phyloP scores from a whole-genome alignment of 768 basidiomycete genomes.

The Leccinum obscurum region DNA sequence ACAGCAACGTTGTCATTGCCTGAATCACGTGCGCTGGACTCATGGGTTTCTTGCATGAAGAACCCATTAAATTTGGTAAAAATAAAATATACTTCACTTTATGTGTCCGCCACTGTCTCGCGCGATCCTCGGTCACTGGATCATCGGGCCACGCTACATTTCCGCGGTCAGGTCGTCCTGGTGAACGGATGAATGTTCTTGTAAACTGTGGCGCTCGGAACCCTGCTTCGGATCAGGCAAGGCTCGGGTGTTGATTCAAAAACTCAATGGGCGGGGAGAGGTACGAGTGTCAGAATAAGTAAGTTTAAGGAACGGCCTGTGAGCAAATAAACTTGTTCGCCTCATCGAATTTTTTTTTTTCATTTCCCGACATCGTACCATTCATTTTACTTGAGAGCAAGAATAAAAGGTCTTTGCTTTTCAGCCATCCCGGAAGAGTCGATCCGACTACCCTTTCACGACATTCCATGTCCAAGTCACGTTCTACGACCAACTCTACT shows the following conservation, averaged over 20 bases:
- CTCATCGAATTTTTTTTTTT: neutral
- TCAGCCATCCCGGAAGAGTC: neutral
- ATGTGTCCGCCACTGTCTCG: neutral
- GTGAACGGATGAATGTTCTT: neutral
- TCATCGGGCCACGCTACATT: neutral
- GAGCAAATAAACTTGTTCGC: too few relatives aligned
- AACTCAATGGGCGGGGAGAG: too few relatives aligned
- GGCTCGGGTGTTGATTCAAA: too few relatives aligned
- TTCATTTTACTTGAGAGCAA: neutral
- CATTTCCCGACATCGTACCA: slow-evolving; percentile 6
- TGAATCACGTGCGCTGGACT: too few relatives aligned
- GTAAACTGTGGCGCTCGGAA: neutral
- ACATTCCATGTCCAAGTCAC: slow-evolving; percentile 21
- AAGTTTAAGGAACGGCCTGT: too few relatives aligned
- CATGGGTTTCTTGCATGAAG: too few relatives aligned
- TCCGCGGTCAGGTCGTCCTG: neutral
- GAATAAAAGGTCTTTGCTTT: neutral
- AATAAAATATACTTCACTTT: too few relatives aligned
- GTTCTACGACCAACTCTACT: neutral
- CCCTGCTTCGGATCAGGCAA: neutral
- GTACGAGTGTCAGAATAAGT: too few relatives aligned
- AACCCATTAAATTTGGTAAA: too few relatives aligned
- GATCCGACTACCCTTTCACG: neutral
- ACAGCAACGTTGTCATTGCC: too few relatives aligned
- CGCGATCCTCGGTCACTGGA: neutral